Base-by-base conservation (phyloP, 805 yeast species). In the Zygoascus flipseniorum region DNA sequence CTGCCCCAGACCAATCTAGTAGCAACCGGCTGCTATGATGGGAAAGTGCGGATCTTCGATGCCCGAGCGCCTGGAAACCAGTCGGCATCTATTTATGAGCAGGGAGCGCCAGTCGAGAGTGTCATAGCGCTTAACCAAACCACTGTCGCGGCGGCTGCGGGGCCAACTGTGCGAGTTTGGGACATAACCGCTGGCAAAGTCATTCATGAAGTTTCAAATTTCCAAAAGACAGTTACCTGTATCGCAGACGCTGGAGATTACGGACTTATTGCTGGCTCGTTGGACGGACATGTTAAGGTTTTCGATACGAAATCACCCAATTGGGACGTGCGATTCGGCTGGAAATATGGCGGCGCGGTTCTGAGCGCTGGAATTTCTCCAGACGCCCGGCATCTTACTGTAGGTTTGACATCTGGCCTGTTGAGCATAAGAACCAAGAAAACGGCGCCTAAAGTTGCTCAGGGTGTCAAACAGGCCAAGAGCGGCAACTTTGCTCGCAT, bases 201-300 rank as follows among this genome's bases (percentile, higher is more conserved):
- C 54, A 72, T 86, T 46, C 78, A 80, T 62, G 87, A 86, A 59
- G 75, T 95, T 65, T 79, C 82, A 50, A 92, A 90, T 69, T 93
- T 93, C 74, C 90, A 90, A 61, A 92, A 93, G 70, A 86, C 97
- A 0, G 97, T 92, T 43, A 90, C 97, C 14, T 83, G 90, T 56
- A 73, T 90, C 57, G 31, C 49, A 20, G 72, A 78, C 60, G 84
- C 92, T 9, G 85, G 84, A 31, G 87, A 81, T 57, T 73, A 81
- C 50, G 92, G 93, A n/a, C 73, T 93, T 46, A 72, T 93, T 31
- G 97, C 96, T 2, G 97, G 98, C 16, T 89, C 97, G 0, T 74
- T 93, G 54, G 99, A 93, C 70, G 99, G 99, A 19, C 99, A 93
- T 69, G 96, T 93, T 55, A 93, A 93, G 69, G 90, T 90, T 46